Conservation (phyloP, 169 alveolate genomes). For the Toxoplasma gondii region DNA sequence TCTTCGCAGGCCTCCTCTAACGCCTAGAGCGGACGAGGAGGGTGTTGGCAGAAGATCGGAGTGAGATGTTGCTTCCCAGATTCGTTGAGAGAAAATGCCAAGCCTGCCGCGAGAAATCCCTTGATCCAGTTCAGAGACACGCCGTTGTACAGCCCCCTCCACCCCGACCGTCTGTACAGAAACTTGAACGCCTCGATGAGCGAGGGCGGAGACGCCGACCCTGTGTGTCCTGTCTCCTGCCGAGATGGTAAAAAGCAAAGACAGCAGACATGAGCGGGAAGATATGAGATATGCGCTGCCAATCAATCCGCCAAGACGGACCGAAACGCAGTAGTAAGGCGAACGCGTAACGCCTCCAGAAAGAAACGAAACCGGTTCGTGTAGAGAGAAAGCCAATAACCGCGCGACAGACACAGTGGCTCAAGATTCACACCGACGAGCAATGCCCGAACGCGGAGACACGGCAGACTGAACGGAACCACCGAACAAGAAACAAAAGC, state of each 20-base stretch:
- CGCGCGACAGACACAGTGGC: too few relatives aligned
- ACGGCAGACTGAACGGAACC: too few relatives aligned
- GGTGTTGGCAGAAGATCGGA: neutral
- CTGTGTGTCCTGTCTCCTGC: slow-evolving; percentile 41
- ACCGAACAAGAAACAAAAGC: too few relatives aligned
- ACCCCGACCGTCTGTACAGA: neutral
- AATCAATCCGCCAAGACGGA: too few relatives aligned
- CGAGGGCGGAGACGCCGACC: neutral
- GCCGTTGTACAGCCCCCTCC: slow-evolving; percentile 51
- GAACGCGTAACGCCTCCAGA: too few relatives aligned
- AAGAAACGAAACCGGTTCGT: too few relatives aligned
- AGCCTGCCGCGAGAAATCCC: slow-evolving; percentile 40
- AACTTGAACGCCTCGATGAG: neutral
- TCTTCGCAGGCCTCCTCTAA: too few relatives aligned
- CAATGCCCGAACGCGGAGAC: too few relatives aligned
- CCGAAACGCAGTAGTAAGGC: too few relatives aligned
- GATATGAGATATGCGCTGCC: too few relatives aligned
- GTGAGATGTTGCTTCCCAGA: neutral
- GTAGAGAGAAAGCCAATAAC: too few relatives aligned
- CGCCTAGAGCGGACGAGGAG: neutral
- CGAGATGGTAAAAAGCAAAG: neutral
- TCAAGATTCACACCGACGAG: too few relatives aligned
- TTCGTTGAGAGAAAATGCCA: slow-evolving; percentile 41
- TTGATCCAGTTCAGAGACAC: slow-evolving; percentile 50
- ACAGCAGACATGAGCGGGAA: neutral